phyloP scores from a whole-genome alignment of 257 asterid species.

The Primulina tabacum region DNA sequence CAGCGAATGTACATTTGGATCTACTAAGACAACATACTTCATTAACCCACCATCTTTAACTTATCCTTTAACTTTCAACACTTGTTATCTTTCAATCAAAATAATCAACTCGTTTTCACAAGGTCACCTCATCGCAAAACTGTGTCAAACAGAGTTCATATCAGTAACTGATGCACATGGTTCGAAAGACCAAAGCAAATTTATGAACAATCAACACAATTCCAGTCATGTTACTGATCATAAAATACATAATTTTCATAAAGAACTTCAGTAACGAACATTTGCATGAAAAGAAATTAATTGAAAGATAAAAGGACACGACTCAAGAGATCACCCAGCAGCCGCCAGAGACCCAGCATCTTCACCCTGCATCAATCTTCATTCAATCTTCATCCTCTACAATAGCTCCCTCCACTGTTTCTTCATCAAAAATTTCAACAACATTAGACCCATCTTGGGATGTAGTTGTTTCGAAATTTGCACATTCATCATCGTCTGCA shows the following conservation, averaged over 20 bases:
- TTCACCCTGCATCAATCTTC: constrained; percentile 45
- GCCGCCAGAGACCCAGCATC: constrained; percentile 38
- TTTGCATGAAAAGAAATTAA: not conserved
- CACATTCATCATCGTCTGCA: too few species aligned
- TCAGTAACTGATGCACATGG: not conserved
- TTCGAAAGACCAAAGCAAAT: constrained; percentile 2
- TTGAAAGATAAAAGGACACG: not conserved
- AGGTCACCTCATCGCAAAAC: not conserved
- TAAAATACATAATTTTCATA: not conserved
- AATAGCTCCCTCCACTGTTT: too few species aligned
- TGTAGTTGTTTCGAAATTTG: too few species aligned
- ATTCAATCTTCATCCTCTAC: too few species aligned
- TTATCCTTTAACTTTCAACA: not conserved
- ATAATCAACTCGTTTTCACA: not conserved
- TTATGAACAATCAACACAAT: constrained; percentile 5
- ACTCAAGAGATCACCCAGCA: constrained; percentile 63
- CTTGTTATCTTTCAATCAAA: not conserved
- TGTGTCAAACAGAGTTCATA: constrained; percentile 11
- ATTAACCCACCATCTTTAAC: not conserved
- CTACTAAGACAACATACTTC: not conserved
- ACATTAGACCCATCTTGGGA: too few species aligned
- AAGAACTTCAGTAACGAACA: constrained; percentile 7
- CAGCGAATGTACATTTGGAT: constrained; percentile 1
- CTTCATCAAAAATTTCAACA: too few species aligned
- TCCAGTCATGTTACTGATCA: constrained; percentile 6